Evolutionary conservation across 1,139 yeast species (phyloP).

Genomic region (Scheffersomyces segobiensis): DNA sequence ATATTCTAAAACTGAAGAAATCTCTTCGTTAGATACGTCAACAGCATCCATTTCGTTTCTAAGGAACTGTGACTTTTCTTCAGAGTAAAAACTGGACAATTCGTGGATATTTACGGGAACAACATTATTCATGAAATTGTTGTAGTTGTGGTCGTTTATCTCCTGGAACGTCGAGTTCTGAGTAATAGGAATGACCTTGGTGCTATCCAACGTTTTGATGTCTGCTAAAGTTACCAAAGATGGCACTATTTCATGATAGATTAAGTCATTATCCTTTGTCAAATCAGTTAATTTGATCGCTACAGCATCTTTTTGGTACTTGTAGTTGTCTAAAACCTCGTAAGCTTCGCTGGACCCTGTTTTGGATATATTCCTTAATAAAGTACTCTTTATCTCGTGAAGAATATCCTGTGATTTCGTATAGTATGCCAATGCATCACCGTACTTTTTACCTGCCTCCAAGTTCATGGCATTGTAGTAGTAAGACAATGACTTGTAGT

Average conservation of each 20-base stretch:
- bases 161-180: constrained; percentile 34
- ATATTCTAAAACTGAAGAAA: constrained; percentile 75
- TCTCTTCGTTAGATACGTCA: constrained; percentile 79
- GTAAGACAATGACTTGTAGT: constrained; percentile 43
- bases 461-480: constrained; percentile 55
- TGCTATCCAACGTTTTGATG: constrained; percentile 74
- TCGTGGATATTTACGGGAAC: constrained; percentile 89
- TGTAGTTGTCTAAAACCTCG: constrained; percentile 44
- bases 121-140: constrained; percentile 68
- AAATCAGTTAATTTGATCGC: constrained; percentile 48
- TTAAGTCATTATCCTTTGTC: constrained; percentile 84
- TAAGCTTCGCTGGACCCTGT: constrained; percentile 26
- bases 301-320: constrained; percentile 47
- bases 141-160: constrained; percentile 56
- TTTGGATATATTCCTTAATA: constrained; percentile 28
- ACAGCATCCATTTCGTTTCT: constrained; percentile 74
- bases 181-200: constrained; percentile 60
- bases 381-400: constrained; percentile 25
- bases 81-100: constrained; percentile 82
- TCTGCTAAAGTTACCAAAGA: constrained; percentile 55
- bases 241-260: constrained; percentile 79
- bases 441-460: constrained; percentile 58
- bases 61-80: constrained; percentile 77
- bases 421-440: constrained; percentile 74
- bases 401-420: constrained; percentile 49